Evolutionary conservation across 257 asterid species (phyloP).

Genomic region (Linaria vulgaris): DNA sequence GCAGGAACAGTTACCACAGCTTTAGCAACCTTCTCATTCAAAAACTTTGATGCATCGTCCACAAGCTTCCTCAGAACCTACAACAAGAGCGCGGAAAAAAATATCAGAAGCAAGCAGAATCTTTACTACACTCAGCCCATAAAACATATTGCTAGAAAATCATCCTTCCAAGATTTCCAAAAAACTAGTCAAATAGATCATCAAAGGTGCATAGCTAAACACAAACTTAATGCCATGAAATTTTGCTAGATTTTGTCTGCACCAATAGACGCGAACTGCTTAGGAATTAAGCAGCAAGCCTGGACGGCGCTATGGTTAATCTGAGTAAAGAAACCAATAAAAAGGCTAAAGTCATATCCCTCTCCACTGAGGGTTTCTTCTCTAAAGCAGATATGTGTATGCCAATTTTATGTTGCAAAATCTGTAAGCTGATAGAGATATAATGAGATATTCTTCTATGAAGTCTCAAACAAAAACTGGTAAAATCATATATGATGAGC

Average conservation of each 20-base stretch:
- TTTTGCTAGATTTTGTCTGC: constrained; percentile 10
- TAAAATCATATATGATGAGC: too few species aligned
- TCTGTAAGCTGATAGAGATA: neutral
- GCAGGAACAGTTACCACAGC: constrained; percentile 53
- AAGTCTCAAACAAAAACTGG: too few species aligned
- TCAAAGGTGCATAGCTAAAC: neutral
- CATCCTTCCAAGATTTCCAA: neutral
- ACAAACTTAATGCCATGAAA: neutral
- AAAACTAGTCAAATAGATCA: neutral
- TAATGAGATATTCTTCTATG: too few species aligned
- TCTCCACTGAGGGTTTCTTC: neutral
- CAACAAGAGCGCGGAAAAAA: neutral
- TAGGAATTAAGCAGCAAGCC: constrained; percentile 19
- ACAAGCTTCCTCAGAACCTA: constrained; percentile 81
- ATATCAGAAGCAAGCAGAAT: neutral
- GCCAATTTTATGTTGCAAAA: neutral
- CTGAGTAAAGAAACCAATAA: constrained; percentile 15
- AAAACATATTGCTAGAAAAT: neutral
- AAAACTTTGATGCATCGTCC: constrained; percentile 60
- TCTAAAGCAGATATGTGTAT: neutral
- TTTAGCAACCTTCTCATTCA: constrained; percentile 67
- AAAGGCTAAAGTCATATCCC: constrained; percentile 12
- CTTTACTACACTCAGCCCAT: neutral
- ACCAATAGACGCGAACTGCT: constrained; percentile 19
- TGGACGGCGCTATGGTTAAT: constrained; percentile 25